phyloP scores from a whole-genome alignment of 2,329 filamentous ascomycete genomes.

The Epichloe uncinata region DNA sequence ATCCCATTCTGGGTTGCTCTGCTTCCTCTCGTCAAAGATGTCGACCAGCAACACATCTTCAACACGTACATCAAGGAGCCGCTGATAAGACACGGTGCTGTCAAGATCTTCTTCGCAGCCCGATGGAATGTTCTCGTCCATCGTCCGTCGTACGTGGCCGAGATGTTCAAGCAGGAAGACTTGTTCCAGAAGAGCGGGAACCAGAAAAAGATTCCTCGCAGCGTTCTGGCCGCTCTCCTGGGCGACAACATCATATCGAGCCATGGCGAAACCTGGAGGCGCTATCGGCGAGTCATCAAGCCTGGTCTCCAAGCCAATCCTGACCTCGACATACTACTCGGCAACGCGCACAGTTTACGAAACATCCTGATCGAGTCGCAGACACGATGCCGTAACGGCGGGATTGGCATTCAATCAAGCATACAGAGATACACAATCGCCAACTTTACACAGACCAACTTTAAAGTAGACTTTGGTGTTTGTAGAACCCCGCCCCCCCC shows the following conservation, averaged over 20 bases:
- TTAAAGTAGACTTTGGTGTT: slow-evolving; percentile 14
- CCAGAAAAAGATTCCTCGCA: slow-evolving; percentile 26
- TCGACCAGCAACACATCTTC: slow-evolving; percentile 29
- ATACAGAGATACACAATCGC: slow-evolving; percentile 24
- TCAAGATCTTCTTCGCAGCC: slow-evolving; percentile 34
- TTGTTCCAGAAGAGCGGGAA: slow-evolving; percentile 25
- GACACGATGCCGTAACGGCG: slow-evolving; percentile 9
- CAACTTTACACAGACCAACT: slow-evolving; percentile 20
- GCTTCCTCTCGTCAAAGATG: slow-evolving; percentile 26
- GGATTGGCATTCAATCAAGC: slow-evolving; percentile 17
- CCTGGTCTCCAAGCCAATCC: slow-evolving; percentile 19
- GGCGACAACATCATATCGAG: slow-evolving; percentile 28
- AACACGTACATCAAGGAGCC: slow-evolving; percentile 24
- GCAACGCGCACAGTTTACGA: slow-evolving; percentile 14
- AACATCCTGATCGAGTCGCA: slow-evolving; percentile 18
- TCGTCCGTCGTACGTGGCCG: slow-evolving; percentile 27
- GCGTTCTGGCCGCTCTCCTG: slow-evolving; percentile 22
- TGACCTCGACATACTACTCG: slow-evolving; percentile 11
- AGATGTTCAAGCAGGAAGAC: slow-evolving; percentile 22
- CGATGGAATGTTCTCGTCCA: slow-evolving; percentile 35
- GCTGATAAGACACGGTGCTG: slow-evolving; percentile 27
- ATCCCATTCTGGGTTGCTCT: slow-evolving; percentile 31
- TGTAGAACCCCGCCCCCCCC: background rate
- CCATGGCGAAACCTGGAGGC: slow-evolving; percentile 22
- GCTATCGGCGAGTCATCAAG: slow-evolving; percentile 22